phyloP scores from a whole-genome alignment of 306 rosid species.

The Sicyos baderoa region DNA sequence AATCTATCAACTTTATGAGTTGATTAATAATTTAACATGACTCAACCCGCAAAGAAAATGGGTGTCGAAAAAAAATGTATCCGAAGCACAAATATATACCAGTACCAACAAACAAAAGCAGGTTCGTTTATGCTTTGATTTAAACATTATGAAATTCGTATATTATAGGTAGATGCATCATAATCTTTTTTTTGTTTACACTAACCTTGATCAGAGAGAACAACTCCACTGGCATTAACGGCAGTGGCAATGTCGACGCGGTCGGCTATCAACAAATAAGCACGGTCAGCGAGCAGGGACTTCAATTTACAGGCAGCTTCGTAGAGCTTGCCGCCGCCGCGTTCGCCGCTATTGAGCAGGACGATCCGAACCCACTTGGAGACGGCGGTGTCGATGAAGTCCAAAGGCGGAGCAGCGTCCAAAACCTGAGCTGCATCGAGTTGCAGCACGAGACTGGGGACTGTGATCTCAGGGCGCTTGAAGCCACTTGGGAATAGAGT shows the following conservation, averaged over 20 bases:
- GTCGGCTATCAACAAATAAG: constrained; percentile 66
- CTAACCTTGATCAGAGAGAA: constrained; percentile 94
- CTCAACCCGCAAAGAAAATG: no score
- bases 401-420: constrained; percentile 27
- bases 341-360: constrained; percentile 41
- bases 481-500: constrained; percentile 81
- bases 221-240: constrained; percentile 61
- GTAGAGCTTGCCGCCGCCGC: constrained; percentile 54
- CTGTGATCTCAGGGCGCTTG: constrained; percentile 67
- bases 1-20: no score
- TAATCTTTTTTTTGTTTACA: no score
- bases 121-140: not conserved
- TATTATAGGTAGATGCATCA: not conserved
- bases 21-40: no score
- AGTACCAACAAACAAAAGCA: not conserved
- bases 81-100: not conserved
- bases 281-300: constrained; percentile 55
- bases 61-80: not conserved
- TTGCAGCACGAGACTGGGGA: constrained; percentile 58
- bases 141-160: not conserved
- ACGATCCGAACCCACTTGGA: constrained; percentile 64
- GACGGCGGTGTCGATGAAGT: constrained; percentile 51
- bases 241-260: constrained; percentile 93
- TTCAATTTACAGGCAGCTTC: constrained; percentile 83
- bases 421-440: constrained; percentile 47